phyloP scores from a whole-genome alignment of 257 asterid species.

The Solanum neorickii region DNA sequence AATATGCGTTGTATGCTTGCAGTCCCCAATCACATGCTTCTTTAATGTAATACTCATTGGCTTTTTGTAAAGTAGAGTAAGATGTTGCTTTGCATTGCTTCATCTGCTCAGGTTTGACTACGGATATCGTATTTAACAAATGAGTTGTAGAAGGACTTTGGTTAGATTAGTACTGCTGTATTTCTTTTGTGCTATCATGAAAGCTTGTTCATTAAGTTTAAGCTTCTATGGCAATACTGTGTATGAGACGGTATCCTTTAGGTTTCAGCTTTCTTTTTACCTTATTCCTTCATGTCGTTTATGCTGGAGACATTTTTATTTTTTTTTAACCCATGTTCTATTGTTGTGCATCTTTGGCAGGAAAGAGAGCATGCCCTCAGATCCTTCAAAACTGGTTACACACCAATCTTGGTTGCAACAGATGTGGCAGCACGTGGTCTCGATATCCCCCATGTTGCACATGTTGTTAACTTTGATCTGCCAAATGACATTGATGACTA shows the following conservation, averaged over 20 bases:
- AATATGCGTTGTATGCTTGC: background rate
- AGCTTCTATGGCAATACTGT: background rate
- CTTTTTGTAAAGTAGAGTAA: background rate
- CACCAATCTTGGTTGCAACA: slow-evolving; percentile 89
- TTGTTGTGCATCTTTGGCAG: slow-evolving; percentile 27
- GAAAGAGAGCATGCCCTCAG: slow-evolving; percentile 82
- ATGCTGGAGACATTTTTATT: background rate
- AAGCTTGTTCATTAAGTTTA: background rate
- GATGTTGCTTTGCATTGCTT: background rate
- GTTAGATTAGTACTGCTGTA: background rate
- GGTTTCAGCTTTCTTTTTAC: background rate
- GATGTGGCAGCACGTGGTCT: slow-evolving; percentile 99
- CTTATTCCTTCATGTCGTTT: background rate
- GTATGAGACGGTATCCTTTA: background rate
- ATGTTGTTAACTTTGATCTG: slow-evolving; percentile 87
- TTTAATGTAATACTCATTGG: background rate
- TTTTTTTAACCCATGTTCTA: background rate
- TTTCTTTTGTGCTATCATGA: background rate
- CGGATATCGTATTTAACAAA: background rate
- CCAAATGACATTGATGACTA: slow-evolving; percentile 92
- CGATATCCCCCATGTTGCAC: slow-evolving; percentile 92
- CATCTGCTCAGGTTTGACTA: background rate
- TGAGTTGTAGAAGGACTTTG: background rate
- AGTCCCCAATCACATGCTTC: background rate
- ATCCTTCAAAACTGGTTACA: slow-evolving; percentile 76